Evolutionary conservation across 257 asterid species (phyloP).

Genomic region (Schizonepeta tenuifolia): DNA sequence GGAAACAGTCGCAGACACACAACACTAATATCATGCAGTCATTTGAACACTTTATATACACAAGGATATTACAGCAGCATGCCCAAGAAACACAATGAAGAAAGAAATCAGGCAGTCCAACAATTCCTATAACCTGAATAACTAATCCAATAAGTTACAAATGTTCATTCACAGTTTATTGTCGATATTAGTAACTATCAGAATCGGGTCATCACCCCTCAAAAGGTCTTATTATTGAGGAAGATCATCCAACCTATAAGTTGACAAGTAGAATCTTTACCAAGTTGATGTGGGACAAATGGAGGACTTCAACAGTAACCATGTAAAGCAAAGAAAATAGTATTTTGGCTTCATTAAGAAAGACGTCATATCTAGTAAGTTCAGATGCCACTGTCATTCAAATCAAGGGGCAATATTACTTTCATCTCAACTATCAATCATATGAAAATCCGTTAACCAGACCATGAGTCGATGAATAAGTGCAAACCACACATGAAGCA

Average conservation of each 20-base stretch:
- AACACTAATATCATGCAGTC: neutral
- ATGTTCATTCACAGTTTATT: neutral
- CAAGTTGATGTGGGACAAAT: too few relatives aligned
- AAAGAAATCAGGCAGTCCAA: neutral
- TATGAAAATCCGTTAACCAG: conserved; percentile 11
- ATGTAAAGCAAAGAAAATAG: neutral
- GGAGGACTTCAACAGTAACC: neutral
- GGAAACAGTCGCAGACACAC: neutral
- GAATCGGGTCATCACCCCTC: too few relatives aligned
- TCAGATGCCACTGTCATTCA: conserved; percentile 13
- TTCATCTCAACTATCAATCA: conserved; percentile 3
- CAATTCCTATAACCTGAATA: neutral
- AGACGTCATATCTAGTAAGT: neutral
- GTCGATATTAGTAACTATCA: too few relatives aligned
- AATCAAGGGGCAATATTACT: conserved; percentile 19
- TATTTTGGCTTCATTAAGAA: conserved; percentile 11
- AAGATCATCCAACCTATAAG: too few relatives aligned
- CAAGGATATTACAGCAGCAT: conserved; percentile 22
- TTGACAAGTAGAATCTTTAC: too few relatives aligned
- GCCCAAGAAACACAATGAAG: conserved; percentile 1
- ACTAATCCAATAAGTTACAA: conserved; percentile 5
- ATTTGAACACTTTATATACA: neutral
- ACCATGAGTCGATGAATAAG: conserved; percentile 16
- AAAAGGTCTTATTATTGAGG: too few relatives aligned
- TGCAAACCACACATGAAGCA: neutral